A percentile compares a stretch with the other conserved stretches of the same genome.
phyloP scores from a whole-genome alignment of 352 stramenopile species.

The Pythium chondricola region DNA sequence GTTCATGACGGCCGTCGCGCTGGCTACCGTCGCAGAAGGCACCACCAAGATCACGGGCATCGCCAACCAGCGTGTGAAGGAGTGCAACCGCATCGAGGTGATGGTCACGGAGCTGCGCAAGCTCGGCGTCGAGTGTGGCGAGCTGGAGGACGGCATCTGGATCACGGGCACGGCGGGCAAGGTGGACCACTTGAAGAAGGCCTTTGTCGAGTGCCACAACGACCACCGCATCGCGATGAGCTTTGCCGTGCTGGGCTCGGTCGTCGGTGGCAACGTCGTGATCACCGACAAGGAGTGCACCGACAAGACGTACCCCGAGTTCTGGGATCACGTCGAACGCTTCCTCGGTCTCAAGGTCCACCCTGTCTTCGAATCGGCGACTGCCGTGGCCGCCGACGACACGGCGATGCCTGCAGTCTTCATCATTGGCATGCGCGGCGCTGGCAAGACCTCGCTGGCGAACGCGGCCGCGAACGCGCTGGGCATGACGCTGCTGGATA shows the following conservation, averaged over 20 bases:
- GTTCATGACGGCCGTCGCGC: slow-evolving; percentile 96
- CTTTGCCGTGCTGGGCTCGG: slow-evolving; percentile 92
- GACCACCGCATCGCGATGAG: slow-evolving; percentile 99
- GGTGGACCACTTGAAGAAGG: slow-evolving; percentile 41
- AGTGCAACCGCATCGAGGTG: slow-evolving; percentile 97
- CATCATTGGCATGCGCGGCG: slow-evolving; percentile 85
- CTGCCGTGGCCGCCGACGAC: slow-evolving; percentile 10
- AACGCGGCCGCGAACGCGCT: slow-evolving; percentile 39
- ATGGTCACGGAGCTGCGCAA: slow-evolving; percentile 96
- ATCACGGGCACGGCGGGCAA: slow-evolving; percentile 58
- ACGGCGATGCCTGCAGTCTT: slow-evolving; percentile 44
- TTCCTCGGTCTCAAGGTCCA: slow-evolving; percentile 52
- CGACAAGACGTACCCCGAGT: slow-evolving; percentile 97
- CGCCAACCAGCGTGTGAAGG: slow-evolving; percentile 97
- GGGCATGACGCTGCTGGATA: slow-evolving; percentile 63
- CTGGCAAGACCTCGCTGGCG: slow-evolving; percentile 78
- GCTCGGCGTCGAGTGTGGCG: slow-evolving; percentile 82
- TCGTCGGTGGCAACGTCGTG: slow-evolving; percentile 87
- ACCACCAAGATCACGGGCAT: slow-evolving; percentile 97
- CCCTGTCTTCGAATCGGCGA: slow-evolving; percentile 27
- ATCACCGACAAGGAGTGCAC: slow-evolving; percentile 98
- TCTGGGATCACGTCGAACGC: slow-evolving; percentile 85
- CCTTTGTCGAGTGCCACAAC: slow-evolving; percentile 89
- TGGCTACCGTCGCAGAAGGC: slow-evolving; percentile 92
- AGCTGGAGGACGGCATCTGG: slow-evolving; percentile 74